Evolutionary conservation across 495 filamentous ascomycete species (phyloP).

Genomic region (Xylaria venustula): DNA sequence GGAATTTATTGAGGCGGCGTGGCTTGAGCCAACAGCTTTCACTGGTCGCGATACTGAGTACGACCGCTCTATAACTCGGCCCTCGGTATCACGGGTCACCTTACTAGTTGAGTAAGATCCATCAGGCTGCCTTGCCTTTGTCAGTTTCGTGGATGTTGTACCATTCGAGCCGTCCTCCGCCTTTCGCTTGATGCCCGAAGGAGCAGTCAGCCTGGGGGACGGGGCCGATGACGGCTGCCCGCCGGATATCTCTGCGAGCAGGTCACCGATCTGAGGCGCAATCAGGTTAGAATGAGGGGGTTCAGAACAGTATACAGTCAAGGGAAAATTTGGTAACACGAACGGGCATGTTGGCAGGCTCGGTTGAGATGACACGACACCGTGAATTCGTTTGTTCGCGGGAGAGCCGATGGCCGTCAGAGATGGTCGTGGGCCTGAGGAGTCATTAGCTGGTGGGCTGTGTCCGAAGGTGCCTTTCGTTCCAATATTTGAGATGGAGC

Average conservation of each 20-base stretch:
- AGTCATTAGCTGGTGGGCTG: slow-evolving; percentile 2
- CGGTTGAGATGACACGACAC: slow-evolving; percentile 8
- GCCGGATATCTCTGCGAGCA: slow-evolving; percentile 56
- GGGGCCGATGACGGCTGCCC: slow-evolving; percentile 39
- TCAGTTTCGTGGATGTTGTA: slow-evolving; percentile 26
- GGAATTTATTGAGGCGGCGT: slow-evolving; percentile 12
- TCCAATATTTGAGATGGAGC: not conserved
- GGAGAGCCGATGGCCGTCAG: slow-evolving; percentile 23
- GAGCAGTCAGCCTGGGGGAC: slow-evolving; percentile 24
- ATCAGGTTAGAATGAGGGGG: slow-evolving; percentile 16
- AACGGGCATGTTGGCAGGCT: slow-evolving; percentile 25
- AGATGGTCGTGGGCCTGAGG: slow-evolving; percentile 4
- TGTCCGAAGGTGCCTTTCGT: not conserved
- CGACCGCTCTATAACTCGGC: slow-evolving; percentile 22
- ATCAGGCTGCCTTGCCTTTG: slow-evolving; percentile 26
- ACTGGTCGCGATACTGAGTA: slow-evolving; percentile 16
- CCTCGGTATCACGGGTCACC: slow-evolving; percentile 26
- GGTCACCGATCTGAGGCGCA: slow-evolving; percentile 47
- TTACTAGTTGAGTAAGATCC: slow-evolving; percentile 26
- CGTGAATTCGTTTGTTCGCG: slow-evolving; percentile 2
- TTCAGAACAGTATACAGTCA: not conserved
- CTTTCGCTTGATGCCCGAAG: slow-evolving; percentile 47
- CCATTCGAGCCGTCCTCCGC: slow-evolving; percentile 43
- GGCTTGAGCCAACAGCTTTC: slow-evolving; percentile 13
- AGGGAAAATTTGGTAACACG: not conserved